A percentile compares a stretch with the other conserved stretches of the same genome.
Evolutionary conservation across 495 filamentous ascomycete genomes (phyloP).

Genomic region (Evernia prunastri): DNA sequence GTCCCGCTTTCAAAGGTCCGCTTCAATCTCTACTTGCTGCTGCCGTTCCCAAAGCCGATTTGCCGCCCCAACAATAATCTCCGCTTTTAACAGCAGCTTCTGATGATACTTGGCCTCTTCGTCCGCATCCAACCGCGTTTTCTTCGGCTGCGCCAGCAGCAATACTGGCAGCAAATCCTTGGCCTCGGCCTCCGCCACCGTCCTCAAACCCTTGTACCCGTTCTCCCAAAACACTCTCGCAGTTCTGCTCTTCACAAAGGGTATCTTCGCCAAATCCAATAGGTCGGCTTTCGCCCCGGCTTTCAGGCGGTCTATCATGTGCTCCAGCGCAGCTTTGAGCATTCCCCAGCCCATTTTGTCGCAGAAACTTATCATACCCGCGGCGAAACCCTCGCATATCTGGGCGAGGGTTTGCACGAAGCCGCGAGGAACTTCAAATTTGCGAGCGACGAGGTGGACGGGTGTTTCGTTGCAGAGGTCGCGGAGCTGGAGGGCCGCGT

Average conservation of each 20-base stretch:
- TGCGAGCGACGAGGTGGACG: constrained; percentile 58
- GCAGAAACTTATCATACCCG: constrained; percentile 71
- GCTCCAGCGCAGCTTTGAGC: constrained; percentile 67
- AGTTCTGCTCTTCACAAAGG: constrained; percentile 71
- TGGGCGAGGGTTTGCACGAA: constrained; percentile 66
- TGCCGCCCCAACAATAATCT: constrained; percentile 62
- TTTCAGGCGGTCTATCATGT: constrained; percentile 69
- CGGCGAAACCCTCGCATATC: constrained; percentile 72
- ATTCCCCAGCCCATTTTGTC: constrained; percentile 68
- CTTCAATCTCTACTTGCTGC: constrained; percentile 40
- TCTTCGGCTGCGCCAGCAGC: constrained; percentile 63
- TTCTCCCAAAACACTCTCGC: constrained; percentile 73
- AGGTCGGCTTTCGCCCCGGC: constrained; percentile 69
- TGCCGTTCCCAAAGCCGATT: constrained; percentile 59
- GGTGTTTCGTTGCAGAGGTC: constrained; percentile 77
- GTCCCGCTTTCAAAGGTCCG: constrained; percentile 13
- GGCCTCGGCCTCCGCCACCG: constrained; percentile 60
- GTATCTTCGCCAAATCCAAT: constrained; percentile 65
- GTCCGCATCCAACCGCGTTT: constrained; percentile 49
- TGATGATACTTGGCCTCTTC: constrained; percentile 57
- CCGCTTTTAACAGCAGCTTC: constrained; percentile 61
- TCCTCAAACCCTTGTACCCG: constrained; percentile 61
- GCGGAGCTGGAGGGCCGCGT: constrained; percentile 71
- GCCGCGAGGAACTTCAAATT: constrained; percentile 65
- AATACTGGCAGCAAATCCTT: constrained; percentile 64